Percentiles rank a stretch among this genome's conserved stretches.
These are phyloP conservation scores for Aquanectria penicillioides DNA, from an alignment of 2,329 filamentous ascomycete genomes.

Conservation along the genomic window DNA sequence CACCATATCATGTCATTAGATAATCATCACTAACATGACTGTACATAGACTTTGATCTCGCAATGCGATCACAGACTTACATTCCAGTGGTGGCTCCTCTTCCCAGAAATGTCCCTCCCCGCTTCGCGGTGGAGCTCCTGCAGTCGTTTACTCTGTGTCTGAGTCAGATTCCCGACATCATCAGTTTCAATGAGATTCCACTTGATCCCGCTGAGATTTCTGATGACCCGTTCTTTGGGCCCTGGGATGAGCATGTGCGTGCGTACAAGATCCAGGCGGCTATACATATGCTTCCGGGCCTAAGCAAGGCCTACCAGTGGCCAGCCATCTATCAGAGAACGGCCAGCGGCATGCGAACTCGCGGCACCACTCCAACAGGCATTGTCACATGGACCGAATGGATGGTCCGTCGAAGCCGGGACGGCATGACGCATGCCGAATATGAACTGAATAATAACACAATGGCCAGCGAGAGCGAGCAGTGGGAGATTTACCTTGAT, in stretches of 20 bases:
- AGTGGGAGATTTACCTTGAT: no score
- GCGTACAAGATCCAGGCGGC: background rate
- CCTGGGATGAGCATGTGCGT: slow-evolving; percentile 5
- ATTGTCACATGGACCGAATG: background rate
- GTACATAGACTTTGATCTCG: background rate
- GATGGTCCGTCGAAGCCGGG: background rate
- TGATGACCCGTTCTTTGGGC: slow-evolving; percentile 6
- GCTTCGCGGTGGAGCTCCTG: background rate
- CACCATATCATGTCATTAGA: background rate
- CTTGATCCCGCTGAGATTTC: background rate
- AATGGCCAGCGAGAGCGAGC: no score
- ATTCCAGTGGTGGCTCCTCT: background rate
- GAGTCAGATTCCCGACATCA: slow-evolving; percentile 3
- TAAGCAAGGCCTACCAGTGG: background rate
- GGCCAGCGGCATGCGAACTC: background rate
- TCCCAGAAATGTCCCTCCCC: slow-evolving; percentile 5
- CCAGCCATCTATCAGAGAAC: background rate
- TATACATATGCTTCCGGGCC: background rate
- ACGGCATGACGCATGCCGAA: background rate
- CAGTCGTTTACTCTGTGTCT: background rate
- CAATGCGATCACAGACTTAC: slow-evolving; percentile 1
- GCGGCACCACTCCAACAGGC: background rate
- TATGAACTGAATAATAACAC: background rate
- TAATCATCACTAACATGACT: background rate
- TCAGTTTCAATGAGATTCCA: background rate